These are phyloP conservation scores for Funneliformis geosporum DNA, from an alignment of 192 early-diverging fungal genomes.

Conservation along the genomic window DNA sequence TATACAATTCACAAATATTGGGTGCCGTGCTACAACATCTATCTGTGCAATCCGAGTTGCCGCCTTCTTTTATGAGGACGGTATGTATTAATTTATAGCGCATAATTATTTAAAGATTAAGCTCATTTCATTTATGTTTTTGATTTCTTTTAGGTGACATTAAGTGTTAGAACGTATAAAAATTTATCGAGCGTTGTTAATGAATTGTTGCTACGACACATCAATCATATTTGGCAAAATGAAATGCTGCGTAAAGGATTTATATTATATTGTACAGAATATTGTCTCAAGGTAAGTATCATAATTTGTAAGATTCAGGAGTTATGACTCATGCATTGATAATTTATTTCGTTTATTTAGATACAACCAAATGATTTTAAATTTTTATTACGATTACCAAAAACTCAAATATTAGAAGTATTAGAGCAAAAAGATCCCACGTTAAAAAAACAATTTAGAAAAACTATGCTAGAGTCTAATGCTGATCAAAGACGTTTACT, in stretches of 20 bases:
- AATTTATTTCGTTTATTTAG: constrained; percentile 13
- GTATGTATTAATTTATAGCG: constrained; percentile 39
- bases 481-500: neutral
- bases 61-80: constrained; percentile 76
- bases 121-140: neutral
- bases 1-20: constrained; percentile 70
- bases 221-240: constrained; percentile 19
- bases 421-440: constrained; percentile 5
- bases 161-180: constrained; percentile 3
- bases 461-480: neutral
- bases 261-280: constrained; percentile 23
- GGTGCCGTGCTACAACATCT: constrained; percentile 70
- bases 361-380: constrained; percentile 27
- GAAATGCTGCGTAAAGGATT: constrained; percentile 22
- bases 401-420: constrained; percentile 13
- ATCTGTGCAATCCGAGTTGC: constrained; percentile 64
- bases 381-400: constrained; percentile 25
- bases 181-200: constrained; percentile 5
- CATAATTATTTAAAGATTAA: neutral
- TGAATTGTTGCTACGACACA: constrained; percentile 19
- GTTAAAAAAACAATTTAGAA: constrained; percentile 3
- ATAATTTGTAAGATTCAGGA: too few relatives aligned
- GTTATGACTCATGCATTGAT: too few relatives aligned
- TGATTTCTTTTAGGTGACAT: constrained; percentile 3
- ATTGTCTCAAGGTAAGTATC: constrained; percentile 8